A percentile compares a stretch with the other conserved stretches of the same genome.
These are phyloP conservation scores for Caloboletus firmus DNA, from an alignment of 1,284 basidiomycete genomes.

Conservation along the genomic window DNA sequence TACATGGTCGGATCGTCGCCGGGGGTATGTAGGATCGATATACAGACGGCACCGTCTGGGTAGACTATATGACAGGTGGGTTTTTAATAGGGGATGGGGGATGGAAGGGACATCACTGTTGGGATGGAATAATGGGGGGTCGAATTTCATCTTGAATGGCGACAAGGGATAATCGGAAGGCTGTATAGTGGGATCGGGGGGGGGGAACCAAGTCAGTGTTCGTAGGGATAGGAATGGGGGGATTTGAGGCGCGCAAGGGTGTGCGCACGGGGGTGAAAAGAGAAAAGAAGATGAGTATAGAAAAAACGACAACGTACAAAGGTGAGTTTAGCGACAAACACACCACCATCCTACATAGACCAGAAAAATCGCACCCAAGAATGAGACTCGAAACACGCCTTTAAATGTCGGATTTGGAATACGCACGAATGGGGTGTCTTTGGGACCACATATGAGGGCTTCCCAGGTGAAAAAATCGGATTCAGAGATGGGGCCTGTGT, in stretches of 20 bases:
- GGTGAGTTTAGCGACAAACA: constrained; percentile 89
- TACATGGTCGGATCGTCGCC: constrained; percentile 93
- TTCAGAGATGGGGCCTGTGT: constrained; percentile 86
- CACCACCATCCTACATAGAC: constrained; percentile 86
- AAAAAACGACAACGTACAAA: no score
- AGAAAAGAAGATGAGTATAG: no score
- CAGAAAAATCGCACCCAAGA: no score
- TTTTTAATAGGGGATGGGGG: no score
- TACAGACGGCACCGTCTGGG: constrained; percentile 94
- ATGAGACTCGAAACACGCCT: no score
- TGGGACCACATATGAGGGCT: constrained; percentile 93
- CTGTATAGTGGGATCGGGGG: constrained; percentile 39
- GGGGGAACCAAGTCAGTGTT: no score
- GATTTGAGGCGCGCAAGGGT: no score
- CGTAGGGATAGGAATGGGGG: background rate
- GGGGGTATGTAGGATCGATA: constrained; percentile 96
- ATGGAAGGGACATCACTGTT: constrained; percentile 63
- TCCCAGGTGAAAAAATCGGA: constrained; percentile 99
- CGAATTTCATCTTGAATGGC: constrained; percentile 98
- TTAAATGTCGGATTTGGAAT: no score
- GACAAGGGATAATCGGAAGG: constrained; percentile 92
- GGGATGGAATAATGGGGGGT: constrained; percentile 95
- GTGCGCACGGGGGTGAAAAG: no score
- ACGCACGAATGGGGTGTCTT: constrained; percentile 94
- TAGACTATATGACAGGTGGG: no score